phyloP scores from a whole-genome alignment of 1,139 yeast species.

The Yamadazyma epiphylla region DNA sequence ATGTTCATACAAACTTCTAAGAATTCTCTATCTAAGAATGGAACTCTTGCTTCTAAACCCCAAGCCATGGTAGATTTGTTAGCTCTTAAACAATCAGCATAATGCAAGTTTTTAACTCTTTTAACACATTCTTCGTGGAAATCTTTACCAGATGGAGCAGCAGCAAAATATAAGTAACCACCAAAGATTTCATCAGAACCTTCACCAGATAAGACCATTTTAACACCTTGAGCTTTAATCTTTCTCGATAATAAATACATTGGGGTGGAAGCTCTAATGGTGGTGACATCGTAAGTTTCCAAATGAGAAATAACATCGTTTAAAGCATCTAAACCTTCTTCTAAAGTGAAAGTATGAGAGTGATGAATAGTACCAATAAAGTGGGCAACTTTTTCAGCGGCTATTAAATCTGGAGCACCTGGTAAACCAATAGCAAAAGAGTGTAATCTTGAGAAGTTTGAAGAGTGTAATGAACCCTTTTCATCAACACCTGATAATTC shows the following conservation, averaged over 20 bases:
- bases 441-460: slow-evolving; percentile 85
- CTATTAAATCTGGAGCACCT: slow-evolving; percentile 94
- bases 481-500: slow-evolving; percentile 91
- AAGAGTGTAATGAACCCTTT: slow-evolving; percentile 70
- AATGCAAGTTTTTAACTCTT: slow-evolving; percentile 95
- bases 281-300: slow-evolving; percentile 97
- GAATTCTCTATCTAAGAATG: slow-evolving; percentile 93
- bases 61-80: slow-evolving; percentile 99
- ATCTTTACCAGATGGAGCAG: slow-evolving; percentile 87
- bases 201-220: slow-evolving; percentile 98
- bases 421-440: slow-evolving; percentile 97
- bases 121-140: slow-evolving; percentile 94
- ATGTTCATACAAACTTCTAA: slow-evolving; percentile 92
- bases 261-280: slow-evolving; percentile 98
- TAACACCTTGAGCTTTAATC: slow-evolving; percentile 98
- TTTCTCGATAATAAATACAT: slow-evolving; percentile 95
- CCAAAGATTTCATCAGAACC: slow-evolving; percentile 99
- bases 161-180: slow-evolving; percentile 94
- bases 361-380: slow-evolving; percentile 95
- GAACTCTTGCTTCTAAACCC: slow-evolving; percentile 99
- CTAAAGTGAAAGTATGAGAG: slow-evolving; percentile 93
- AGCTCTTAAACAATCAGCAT: slow-evolving; percentile 96
- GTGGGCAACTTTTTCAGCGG: slow-evolving; percentile 95
- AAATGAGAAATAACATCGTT: slow-evolving; percentile 92
- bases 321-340: slow-evolving; percentile 95